Evolutionary conservation across 768 basidiomycete genomes (phyloP), one percentile per base, ranked within the genome.

Genomic region (Rhizopogon vesiculosus): DNA sequence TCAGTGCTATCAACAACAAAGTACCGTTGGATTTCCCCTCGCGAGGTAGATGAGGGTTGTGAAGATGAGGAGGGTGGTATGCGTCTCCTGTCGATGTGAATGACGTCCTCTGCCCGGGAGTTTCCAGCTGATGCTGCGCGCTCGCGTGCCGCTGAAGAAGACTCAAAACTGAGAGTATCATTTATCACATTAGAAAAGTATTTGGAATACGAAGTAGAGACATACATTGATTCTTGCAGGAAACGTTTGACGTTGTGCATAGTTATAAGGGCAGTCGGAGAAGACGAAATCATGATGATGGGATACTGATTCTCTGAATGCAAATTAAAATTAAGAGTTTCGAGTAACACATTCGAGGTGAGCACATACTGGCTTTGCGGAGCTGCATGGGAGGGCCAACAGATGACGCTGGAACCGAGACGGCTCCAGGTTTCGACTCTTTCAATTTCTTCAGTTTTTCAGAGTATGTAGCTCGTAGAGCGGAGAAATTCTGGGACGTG

Each of bases 241-340:
- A 98, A 97, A 33, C 82, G 83, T 69, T 91, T 91, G 54, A 98
- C 93, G 65, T 99, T 99, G 81, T 94, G 86, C 93, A 99, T 97
- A 6, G 93, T 97, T 66, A 99, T 87, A 54, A 99, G 82, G 3
- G 93, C 86, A 1, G 96, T 98, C 0, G 94, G 94, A 16, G 15
- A 94, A 0, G 94, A 96, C 0, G 95, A 96, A 42, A 99, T 94
- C 76, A 98, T 89, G 70, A 98, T 97, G 65, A 99, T 98, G 0
- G 96, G 96, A 71, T 89, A 89, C 64, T 81, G 84, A 65, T 84
- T 85, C 60, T 82, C 87, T 91, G 69, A 25, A 3, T 35, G 9
- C 3, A 35, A 16, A 15, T 28, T 33, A 15, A 35, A 16, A 15
- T 28, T 33, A 15, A 16, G 6, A 15, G 44, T 42, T 35, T 56